phyloP scores from a whole-genome alignment of 1,139 yeast genomes.

The Trichomonascaceae sp. region DNA sequence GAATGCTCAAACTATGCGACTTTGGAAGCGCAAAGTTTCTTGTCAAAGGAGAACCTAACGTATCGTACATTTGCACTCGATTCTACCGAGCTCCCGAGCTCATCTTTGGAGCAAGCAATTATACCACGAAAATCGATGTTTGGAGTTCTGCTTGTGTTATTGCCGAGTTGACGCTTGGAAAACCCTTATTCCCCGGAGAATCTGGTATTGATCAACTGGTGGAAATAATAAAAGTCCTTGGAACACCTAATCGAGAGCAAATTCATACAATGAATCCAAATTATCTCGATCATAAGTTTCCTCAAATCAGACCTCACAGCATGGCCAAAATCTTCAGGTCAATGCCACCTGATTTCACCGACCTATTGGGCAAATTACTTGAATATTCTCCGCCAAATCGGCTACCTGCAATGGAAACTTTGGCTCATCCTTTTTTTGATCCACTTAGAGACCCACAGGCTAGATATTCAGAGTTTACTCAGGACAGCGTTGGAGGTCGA shows the following conservation, averaged over 20 bases:
- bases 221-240: slow-evolving; percentile 90
- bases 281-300: slow-evolving; percentile 96
- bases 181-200: slow-evolving; percentile 96
- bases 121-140: slow-evolving; percentile 93
- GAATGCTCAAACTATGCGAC: slow-evolving; percentile 89
- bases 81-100: slow-evolving; percentile 94
- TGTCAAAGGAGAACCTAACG: slow-evolving; percentile 87
- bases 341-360: slow-evolving; percentile 53
- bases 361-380: slow-evolving; percentile 51
- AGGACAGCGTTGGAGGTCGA: slow-evolving; percentile 33
- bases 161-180: slow-evolving; percentile 93
- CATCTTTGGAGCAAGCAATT: slow-evolving; percentile 84
- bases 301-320: slow-evolving; percentile 93
- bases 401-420: slow-evolving; percentile 60
- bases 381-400: slow-evolving; percentile 75
- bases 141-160: slow-evolving; percentile 96
- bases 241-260: slow-evolving; percentile 92
- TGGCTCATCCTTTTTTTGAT: slow-evolving; percentile 69
- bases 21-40: slow-evolving; percentile 95
- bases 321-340: slow-evolving; percentile 75
- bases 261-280: slow-evolving; percentile 94
- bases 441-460: slow-evolving; percentile 58
- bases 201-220: slow-evolving; percentile 96
- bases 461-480: slow-evolving; percentile 44
- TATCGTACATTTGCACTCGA: slow-evolving; percentile 91